These are phyloP conservation scores for Colletotrichum acutatum DNA, from an alignment of 2,329 filamentous ascomycete species.

Conservation along the genomic window DNA sequence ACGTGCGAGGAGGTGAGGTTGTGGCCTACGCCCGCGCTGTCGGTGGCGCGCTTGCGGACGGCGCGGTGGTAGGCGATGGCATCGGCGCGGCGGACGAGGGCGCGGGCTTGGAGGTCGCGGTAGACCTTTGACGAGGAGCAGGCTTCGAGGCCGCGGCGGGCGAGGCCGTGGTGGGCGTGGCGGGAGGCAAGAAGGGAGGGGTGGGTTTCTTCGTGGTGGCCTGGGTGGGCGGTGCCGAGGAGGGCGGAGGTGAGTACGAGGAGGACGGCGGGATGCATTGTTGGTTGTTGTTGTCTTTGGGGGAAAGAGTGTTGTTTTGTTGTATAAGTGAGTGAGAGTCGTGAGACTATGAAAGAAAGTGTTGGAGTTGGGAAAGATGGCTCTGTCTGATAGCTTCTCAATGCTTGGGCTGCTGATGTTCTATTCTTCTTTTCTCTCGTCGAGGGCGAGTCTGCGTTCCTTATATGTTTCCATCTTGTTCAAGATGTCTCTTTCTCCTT, in stretches of 20 bases:
- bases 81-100: slow-evolving; percentile 20
- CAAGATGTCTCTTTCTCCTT: neutral
- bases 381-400: neutral
- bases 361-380: neutral
- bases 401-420: neutral
- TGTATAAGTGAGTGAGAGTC: neutral
- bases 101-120: slow-evolving; percentile 22
- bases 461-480: neutral
- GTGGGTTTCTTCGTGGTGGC: slow-evolving; percentile 19
- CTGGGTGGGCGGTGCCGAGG: slow-evolving; percentile 21
- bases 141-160: slow-evolving; percentile 18
- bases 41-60: slow-evolving; percentile 20
- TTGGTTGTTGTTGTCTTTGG: neutral
- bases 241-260: slow-evolving; percentile 13
- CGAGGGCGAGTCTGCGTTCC: neutral
- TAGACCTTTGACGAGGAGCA: slow-evolving; percentile 10
- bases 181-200: slow-evolving; percentile 15
- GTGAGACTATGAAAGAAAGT: neutral
- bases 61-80: slow-evolving; percentile 20
- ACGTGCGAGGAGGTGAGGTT: slow-evolving; percentile 8
- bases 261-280: slow-evolving; percentile 18
- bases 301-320: neutral
- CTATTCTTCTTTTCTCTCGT: neutral
- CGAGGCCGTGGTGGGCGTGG: slow-evolving; percentile 21
- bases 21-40: slow-evolving; percentile 9